Base-by-base conservation (phyloP, 2,329 filamentous ascomycete genomes). In the Claviceps maximensis region DNA sequence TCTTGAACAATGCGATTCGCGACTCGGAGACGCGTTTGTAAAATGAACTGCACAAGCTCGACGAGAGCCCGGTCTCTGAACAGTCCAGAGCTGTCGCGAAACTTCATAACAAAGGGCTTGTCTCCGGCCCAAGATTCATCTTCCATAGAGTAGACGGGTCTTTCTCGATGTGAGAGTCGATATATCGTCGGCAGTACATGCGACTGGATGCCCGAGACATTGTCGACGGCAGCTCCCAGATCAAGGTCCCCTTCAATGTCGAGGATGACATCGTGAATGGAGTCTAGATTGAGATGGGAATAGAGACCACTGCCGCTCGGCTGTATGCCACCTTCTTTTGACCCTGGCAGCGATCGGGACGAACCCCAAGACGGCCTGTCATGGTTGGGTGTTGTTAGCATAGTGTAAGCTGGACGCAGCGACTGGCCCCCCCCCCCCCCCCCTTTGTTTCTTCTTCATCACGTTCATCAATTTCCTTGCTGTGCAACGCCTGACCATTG, bases 211-310 rank as follows among this genome's bases (percentile, higher is more conserved):
- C 52, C 53, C 23, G 50, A 54, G 8, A 36, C 36, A 12, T 54
- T 46, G 27, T 54, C 54, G 23, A 52, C 52, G 8, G 54, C 52
- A 7, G 19, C 52, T 13, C 45, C 46, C 41, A 53, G 47, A 41
- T 54, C 57, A 9, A 52, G 13, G 19, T 44, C 55, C 13, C 55
- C 58, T 33, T 68, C 67, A 10, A 70, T 58, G 45, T 62, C 61
- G 27, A 67, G 52, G 36, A 70, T 62, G 23, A 63, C 67, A 53
- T 69, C 64, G 46, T 67, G 62, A 12, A 70, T 58, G 5, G 61
- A 56, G 38, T 63, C 61, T 25, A 68, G 60, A 46, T 66, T 67
- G n/a, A 70, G 64, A 52, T 70, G 68, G 23, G 67, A 62, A 49
- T 70, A 70, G 17, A 66, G 59, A 0, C 63, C 52, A 45, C 45